Evolutionary conservation across 2,329 filamentous ascomycete genomes (phyloP).

Genomic region (Fusarium sterilihyphosum): DNA sequence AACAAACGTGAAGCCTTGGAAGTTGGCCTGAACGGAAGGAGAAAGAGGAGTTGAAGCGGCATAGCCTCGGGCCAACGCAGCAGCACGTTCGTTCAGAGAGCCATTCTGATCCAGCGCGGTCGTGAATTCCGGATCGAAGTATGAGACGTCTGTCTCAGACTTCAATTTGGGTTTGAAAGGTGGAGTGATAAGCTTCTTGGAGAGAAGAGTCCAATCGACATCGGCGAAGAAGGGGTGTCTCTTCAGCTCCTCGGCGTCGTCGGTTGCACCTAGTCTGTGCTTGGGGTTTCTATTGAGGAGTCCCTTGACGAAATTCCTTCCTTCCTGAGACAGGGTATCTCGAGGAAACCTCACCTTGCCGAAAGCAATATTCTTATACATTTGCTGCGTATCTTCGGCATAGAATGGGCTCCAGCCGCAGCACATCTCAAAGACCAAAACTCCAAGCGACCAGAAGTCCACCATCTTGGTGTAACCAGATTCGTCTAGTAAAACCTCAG

Average conservation of each 20-base stretch:
- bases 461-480: slow-evolving; percentile 99
- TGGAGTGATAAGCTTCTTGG: slow-evolving; percentile 91
- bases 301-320: slow-evolving; percentile 97
- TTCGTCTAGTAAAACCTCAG: slow-evolving; percentile 94
- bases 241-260: slow-evolving; percentile 94
- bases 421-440: slow-evolving; percentile 99
- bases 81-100: slow-evolving; percentile 90
- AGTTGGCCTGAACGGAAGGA: slow-evolving; percentile 96
- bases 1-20: slow-evolving; percentile 99
- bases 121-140: slow-evolving; percentile 98
- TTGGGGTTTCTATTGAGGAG: slow-evolving; percentile 96
- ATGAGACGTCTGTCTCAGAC: slow-evolving; percentile 94
- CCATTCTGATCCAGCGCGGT: slow-evolving; percentile 88
- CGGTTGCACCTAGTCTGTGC: slow-evolving; percentile 88
- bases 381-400: slow-evolving; percentile 98
- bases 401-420: slow-evolving; percentile 99
- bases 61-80: slow-evolving; percentile 84
- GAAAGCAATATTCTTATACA: slow-evolving; percentile 99
- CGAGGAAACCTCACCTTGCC: slow-evolving; percentile 97
- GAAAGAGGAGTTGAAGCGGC: slow-evolving; percentile 91
- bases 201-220: slow-evolving; percentile 88
- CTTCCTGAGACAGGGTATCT: slow-evolving; percentile 93
- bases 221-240: slow-evolving; percentile 94
- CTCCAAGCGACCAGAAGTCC: slow-evolving; percentile 98
- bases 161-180: slow-evolving; percentile 98